Percentiles rank a stretch among this genome's conserved stretches.
Evolutionary conservation across 2,329 filamentous ascomycete genomes (phyloP).

Genomic region (Cercospora zeae-maydis): DNA sequence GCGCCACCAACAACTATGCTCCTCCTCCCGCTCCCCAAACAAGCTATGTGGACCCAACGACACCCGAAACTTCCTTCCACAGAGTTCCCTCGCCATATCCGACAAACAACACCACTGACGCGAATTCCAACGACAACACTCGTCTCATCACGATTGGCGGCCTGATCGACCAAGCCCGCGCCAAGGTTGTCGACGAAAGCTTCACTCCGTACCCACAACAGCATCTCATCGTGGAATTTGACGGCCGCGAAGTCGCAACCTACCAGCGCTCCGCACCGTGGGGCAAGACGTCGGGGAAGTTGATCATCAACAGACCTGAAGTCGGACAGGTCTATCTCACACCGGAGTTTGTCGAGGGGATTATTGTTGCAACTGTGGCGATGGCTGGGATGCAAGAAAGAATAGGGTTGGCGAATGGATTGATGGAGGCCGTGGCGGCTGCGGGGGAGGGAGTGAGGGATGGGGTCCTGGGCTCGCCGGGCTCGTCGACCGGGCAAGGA

Average conservation of each 20-base stretch:
- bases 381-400: conserved; percentile 18
- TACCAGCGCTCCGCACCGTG: conserved; percentile 10
- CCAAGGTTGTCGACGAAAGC: conserved; percentile 5
- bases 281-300: conserved; percentile 5
- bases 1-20: too few relatives aligned
- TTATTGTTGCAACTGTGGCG: conserved; percentile 10
- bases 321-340: not conserved
- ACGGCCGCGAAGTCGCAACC: conserved; percentile 5
- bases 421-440: conserved; percentile 5
- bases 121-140: not conserved
- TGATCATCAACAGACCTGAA: conserved; percentile 3
- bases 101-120: not conserved
- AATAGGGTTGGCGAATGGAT: conserved; percentile 6
- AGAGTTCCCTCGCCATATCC: not conserved
- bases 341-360: conserved; percentile 15
- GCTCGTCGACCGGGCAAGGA: not conserved
- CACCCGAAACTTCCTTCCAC: not conserved
- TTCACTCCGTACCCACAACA: conserved; percentile 13
- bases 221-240: conserved; percentile 10
- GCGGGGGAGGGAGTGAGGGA: not conserved
- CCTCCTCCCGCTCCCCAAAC: not conserved
- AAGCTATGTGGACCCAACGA: not conserved
- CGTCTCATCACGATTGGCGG: conserved; percentile 12
- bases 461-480: not conserved
- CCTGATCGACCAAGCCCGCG: conserved; percentile 8